phyloP scores from a whole-genome alignment of 2,329 filamentous ascomycete species.

The Trichoderma pleuroti region DNA sequence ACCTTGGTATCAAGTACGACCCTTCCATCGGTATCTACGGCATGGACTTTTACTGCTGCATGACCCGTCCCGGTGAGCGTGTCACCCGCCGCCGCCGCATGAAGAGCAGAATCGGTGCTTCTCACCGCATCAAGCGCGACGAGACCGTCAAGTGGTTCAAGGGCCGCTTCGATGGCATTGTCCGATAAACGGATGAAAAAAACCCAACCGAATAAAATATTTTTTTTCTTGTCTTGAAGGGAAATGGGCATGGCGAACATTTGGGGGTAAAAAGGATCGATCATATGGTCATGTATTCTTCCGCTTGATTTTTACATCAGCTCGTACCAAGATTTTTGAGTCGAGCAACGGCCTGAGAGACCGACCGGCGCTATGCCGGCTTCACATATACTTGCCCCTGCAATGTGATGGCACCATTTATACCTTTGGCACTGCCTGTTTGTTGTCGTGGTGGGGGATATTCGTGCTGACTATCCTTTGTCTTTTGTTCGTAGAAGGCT shows the following conservation, averaged over 20 bases:
- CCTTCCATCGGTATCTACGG: constrained; percentile 97
- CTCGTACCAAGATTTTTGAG: constrained; percentile 50
- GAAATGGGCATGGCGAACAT: constrained; percentile 41
- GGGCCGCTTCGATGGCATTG: constrained; percentile 92
- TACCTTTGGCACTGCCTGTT: neutral
- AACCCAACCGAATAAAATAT: constrained; percentile 20
- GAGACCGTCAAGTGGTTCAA: constrained; percentile 98
- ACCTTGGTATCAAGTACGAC: constrained; percentile 99
- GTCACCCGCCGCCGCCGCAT: constrained; percentile 90
- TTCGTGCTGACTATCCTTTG: neutral
- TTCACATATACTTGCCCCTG: constrained; percentile 41
- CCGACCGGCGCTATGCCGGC: constrained; percentile 68
- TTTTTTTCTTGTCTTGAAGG: constrained; percentile 35
- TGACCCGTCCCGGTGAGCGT: constrained; percentile 98
- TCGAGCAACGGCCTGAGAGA: constrained; percentile 68
- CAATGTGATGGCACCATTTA: constrained; percentile 34
- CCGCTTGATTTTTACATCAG: constrained; percentile 46
- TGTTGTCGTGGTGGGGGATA: neutral
- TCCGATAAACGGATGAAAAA: constrained; percentile 68
- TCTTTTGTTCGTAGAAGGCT: neutral
- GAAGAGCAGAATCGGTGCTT: constrained; percentile 80
- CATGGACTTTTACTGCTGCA: constrained; percentile 99
- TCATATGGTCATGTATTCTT: constrained; percentile 39
- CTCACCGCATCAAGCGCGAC: constrained; percentile 87
- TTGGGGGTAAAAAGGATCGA: constrained; percentile 29